Evolutionary conservation across 2,329 filamentous ascomycete genomes (phyloP), one percentile per base, ranked within the genome.

Genomic region (Nemania sp.): DNA sequence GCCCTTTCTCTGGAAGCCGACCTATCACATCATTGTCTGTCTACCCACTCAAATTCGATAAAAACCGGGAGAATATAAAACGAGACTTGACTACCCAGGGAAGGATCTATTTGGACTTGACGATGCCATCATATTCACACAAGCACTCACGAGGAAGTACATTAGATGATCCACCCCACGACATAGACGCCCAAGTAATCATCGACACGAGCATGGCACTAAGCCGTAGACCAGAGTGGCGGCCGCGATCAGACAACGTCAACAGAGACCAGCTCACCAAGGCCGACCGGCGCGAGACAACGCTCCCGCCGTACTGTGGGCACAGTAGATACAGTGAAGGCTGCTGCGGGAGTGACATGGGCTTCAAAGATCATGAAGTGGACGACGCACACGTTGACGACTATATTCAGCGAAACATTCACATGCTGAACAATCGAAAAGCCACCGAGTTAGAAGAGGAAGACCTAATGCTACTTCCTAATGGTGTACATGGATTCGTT

Each of bases 131-230:
- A 2, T 22, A 41, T 10, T 56, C 57, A 27, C 63, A 66, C 57
- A 56, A 35, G n/a, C 51, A 66, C 24, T 32, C 62, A 11, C 32
- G 8, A 6, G 63, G 63, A 24, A 56, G 52, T 15, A 66, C 63
- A 1, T 11, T 66, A 27, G 57, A 57, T 35, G 63, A 61, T 29
- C 63, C 63, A 27, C 20, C 63, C 32, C 56, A 66, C 49, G 57
- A 66, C 8, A 55, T 66, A 22, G 63, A 66, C 22, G 51, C 49
- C 1, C 56, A 61, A 27, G 63, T 66, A 11, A 66, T 66, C 13
- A 60, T 66, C 15, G 63, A 66, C 45, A 61, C 49, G 51, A 61
- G 5, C n/a, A 66, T 56, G 63, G 63, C 63, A 1, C 5, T 66
- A 7, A 62, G 24, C 11, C 35, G 41, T 7, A 8, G 49, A 3